Conservation (phyloP, 192 early-diverging fungal genomes). For the Backusella sp. region DNA sequence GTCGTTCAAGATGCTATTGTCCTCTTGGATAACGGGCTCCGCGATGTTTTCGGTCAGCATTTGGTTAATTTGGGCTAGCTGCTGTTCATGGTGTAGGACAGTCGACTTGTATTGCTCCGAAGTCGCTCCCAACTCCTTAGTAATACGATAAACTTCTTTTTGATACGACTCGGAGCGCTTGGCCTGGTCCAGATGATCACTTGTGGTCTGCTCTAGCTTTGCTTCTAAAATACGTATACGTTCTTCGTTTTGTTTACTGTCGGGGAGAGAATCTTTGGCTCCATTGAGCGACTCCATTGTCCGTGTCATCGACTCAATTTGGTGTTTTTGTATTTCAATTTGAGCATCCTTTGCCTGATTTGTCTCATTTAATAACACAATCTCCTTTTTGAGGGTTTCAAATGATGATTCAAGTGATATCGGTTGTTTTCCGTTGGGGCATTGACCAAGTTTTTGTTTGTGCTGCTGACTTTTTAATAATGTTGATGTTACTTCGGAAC, state of each 20-base stretch:
- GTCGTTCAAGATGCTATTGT: not conserved
- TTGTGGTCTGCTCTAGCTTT: not conserved
- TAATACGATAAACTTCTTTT: conserved; percentile 10
- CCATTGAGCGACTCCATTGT: not conserved
- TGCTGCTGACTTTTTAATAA: not conserved
- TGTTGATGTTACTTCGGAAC: not conserved
- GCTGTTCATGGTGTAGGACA: not conserved
- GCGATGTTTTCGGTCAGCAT: not conserved
- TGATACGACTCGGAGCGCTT: not conserved
- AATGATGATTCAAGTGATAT: not conserved
- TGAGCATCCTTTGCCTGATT: not conserved
- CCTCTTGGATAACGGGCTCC: not conserved
- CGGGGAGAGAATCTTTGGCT: not conserved
- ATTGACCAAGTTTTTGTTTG: not conserved
- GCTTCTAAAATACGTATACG: not conserved
- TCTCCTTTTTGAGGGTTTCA: conserved; percentile 3
- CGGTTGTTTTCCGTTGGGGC: not conserved
- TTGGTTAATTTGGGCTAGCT: not conserved
- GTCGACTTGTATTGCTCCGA: not conserved
- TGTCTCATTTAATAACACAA: conserved; percentile 1
- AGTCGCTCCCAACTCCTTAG: conserved; percentile 5
- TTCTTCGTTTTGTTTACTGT: not conserved
- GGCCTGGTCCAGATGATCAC: conserved; percentile 3
- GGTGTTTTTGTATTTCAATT: not conserved
- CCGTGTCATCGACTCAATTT: not conserved